Percentiles rank a stretch among this genome's conserved stretches.
phyloP scores from a whole-genome alignment of 2,329 filamentous ascomycete species.

The Penicillium thymicola region DNA sequence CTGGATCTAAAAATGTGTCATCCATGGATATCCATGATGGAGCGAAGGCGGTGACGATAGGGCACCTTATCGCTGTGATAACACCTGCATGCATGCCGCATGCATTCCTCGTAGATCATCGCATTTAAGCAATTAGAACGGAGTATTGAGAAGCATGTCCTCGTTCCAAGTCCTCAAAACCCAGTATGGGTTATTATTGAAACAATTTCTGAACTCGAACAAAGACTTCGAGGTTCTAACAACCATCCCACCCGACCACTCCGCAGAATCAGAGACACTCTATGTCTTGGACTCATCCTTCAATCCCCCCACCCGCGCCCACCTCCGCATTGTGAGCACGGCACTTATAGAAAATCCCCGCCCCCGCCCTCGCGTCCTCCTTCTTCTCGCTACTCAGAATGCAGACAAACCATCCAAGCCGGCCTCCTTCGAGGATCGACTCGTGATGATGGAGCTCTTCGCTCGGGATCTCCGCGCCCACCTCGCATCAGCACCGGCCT shows the following conservation, averaged over 20 bases:
- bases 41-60: slow-evolving; percentile 3
- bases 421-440: slow-evolving; percentile 47
- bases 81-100: background rate
- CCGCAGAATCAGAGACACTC: slow-evolving; percentile 38
- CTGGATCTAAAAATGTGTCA: background rate
- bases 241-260: slow-evolving; percentile 11
- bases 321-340: slow-evolving; percentile 54
- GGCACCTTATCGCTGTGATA: slow-evolving; percentile 1
- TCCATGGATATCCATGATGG: background rate
- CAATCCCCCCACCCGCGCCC: slow-evolving; percentile 62
- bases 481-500: slow-evolving; percentile 18
- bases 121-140: background rate
- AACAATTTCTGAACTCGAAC: slow-evolving; percentile 42
- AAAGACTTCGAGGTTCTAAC: slow-evolving; percentile 31
- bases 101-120: background rate
- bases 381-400: slow-evolving; percentile 63
- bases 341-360: slow-evolving; percentile 45
- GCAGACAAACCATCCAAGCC: slow-evolving; percentile 59
- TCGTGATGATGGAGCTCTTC: slow-evolving; percentile 50
- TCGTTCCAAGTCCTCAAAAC: slow-evolving; percentile 33
- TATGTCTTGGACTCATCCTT: slow-evolving; percentile 66
- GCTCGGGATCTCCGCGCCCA: slow-evolving; percentile 42
- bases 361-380: slow-evolving; percentile 46
- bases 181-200: slow-evolving; percentile 41
- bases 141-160: slow-evolving; percentile 14